These are phyloP conservation scores for Populus tremula DNA, from an alignment of 345 rosid genomes.

Conservation along the genomic window DNA sequence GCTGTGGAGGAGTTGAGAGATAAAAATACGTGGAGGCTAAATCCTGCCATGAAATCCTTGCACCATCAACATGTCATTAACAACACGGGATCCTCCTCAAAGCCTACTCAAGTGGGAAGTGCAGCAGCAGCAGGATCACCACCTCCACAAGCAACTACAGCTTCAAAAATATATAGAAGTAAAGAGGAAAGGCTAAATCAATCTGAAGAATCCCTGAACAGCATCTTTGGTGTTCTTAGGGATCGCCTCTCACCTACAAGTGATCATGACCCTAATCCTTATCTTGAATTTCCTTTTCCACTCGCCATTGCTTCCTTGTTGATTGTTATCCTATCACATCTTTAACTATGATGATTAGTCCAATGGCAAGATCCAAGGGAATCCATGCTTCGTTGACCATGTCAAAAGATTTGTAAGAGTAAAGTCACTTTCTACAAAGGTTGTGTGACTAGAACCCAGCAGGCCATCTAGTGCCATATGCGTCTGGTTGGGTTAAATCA, in stretches of 20 bases:
- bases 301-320: not conserved
- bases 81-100: not conserved
- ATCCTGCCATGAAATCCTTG: conserved; percentile 33
- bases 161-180: not conserved
- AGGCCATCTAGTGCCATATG: not conserved
- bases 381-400: not conserved
- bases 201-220: conserved; percentile 24
- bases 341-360: not conserved
- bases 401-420: conserved; percentile 9
- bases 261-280: not conserved
- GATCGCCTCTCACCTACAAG: no score
- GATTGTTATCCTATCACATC: not conserved
- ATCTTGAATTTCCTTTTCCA: not conserved
- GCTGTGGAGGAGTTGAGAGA: conserved; percentile 62
- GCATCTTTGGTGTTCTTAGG: not conserved
- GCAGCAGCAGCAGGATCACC: not conserved
- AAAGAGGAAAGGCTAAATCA: conserved; percentile 13
- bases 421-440: conserved; percentile 21
- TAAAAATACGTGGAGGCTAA: conserved; percentile 57
- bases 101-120: not conserved
- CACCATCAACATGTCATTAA: conserved; percentile 37
- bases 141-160: conserved; percentile 32
- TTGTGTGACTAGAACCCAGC: conserved; percentile 5
- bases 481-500: conserved; percentile 3
- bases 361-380: not conserved